Conservation (phyloP, 148 eudicot genomes). For the Vaccinium vitisidaea region DNA sequence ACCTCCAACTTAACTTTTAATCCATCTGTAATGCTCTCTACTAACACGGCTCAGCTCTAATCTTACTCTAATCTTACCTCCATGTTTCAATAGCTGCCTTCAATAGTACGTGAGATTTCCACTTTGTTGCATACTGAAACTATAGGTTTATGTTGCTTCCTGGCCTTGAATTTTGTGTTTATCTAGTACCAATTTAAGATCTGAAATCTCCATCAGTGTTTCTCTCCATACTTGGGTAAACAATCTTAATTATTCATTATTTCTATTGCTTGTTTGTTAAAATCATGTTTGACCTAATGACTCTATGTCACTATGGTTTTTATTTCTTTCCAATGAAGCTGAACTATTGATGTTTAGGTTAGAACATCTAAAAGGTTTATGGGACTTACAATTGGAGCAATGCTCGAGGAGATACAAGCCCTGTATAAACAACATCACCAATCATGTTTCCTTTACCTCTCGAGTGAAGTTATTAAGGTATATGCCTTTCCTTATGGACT, state of each 20-base stretch:
- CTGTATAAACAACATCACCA: conserved; percentile 88
- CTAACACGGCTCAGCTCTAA: background rate
- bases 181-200: conserved; percentile 2
- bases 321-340: conserved; percentile 10
- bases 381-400: conserved; percentile 96
- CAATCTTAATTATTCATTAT: background rate
- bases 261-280: conserved; percentile 4
- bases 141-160: background rate
- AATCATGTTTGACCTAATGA: conserved; percentile 8
- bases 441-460: conserved; percentile 95
- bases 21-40: background rate
- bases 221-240: background rate
- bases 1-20: background rate
- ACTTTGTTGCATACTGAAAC: background rate
- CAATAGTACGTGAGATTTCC: background rate
- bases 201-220: background rate
- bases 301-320: conserved; percentile 4
- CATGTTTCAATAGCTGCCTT: background rate
- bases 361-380: conserved; percentile 91
- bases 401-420: conserved; percentile 93
- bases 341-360: conserved; percentile 46
- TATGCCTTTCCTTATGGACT: conserved; percentile 5
- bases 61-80: background rate
- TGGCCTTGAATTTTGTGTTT: background rate
- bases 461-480: conserved; percentile 99